Base-by-base conservation (phyloP, 345 rosid species). In the Arabidopsis suecica region DNA sequence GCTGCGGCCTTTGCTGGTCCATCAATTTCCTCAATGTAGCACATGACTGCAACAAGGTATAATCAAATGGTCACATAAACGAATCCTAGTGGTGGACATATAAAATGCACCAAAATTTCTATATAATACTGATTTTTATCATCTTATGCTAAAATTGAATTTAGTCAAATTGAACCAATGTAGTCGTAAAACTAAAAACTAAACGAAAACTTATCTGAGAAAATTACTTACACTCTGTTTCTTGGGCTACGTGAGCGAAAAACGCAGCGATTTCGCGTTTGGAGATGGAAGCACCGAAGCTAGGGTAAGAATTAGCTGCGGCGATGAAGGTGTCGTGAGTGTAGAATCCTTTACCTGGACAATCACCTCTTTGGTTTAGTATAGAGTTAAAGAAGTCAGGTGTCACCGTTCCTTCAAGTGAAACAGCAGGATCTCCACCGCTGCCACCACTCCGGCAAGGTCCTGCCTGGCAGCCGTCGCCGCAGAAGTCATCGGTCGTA, bases 191-290 rank as follows among this genome's bases (percentile, higher is more conserved):
- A 20, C 22, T 20, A 0, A 20, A 20, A 20, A 20, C 22, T 20
- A 20, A 1, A 20, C 22, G 22, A 20, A 20, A 20, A 20, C 22
- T 20, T 20, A 20, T 59, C 0, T 34, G 50, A 50, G 64, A 68
- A 37, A 40, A 36, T 20, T 28, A 55, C 58, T 50, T 60, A 68
- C 62, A 56, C 13, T 75, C 86, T 79, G 96, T 92, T 67, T 90
- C 94, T 11, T 88, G 96, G 0, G 94, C 87, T 69, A 80, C 87
- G 48, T 92, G 96, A 5, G 94, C 96, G 45, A 92, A 92, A 79
- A 87, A 88, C 6, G 91, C 94, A 9, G 95, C 97, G 33, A 91
- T 86, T 71, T 89, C 93, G 7, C 97, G 89, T 70, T 79, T 86
- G 5, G 87, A 80, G 48, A 82, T 88, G 9, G 84, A 85, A n/a